These are phyloP conservation scores for Ploettnerulaceae sp. DNA, from an alignment of 2,329 filamentous ascomycete species.

Conservation along the genomic window DNA sequence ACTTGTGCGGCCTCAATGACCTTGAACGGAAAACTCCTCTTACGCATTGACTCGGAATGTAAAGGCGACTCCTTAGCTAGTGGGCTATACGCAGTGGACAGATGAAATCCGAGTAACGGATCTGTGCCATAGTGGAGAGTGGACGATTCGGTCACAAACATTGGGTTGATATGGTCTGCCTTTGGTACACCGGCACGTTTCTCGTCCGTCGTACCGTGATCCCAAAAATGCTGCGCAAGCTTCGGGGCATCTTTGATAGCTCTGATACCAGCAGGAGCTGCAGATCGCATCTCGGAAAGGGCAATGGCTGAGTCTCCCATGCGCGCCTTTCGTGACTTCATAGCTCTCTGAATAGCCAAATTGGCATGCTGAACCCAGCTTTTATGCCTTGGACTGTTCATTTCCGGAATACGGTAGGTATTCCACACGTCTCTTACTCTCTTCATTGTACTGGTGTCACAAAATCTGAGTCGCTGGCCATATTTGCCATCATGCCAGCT, in stretches of 20 bases:
- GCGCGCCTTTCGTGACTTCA: too few species aligned
- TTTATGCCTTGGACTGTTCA: slow-evolving; percentile 1
- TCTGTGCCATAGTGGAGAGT: slow-evolving; percentile 12
- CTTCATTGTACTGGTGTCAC: neutral
- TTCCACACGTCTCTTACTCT: slow-evolving; percentile 2
- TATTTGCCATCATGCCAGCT: slow-evolving; percentile 2
- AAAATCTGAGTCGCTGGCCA: slow-evolving; percentile 2
- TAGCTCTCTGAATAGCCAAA: slow-evolving; percentile 1
- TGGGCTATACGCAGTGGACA: slow-evolving; percentile 11
- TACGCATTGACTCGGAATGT: neutral
- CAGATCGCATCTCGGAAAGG: slow-evolving; percentile 4
- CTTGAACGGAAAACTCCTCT: neutral
- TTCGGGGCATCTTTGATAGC: neutral
- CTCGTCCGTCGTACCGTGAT: slow-evolving; percentile 2
- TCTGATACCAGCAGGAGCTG: neutral
- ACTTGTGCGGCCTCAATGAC: slow-evolving; percentile 6
- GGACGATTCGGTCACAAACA: slow-evolving; percentile 8
- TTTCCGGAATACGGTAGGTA: slow-evolving; percentile 2
- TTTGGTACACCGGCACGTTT: neutral
- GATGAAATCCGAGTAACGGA: slow-evolving; percentile 14
- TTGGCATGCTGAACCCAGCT: neutral
- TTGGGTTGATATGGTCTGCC: slow-evolving; percentile 7
- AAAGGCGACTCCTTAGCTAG: slow-evolving; percentile 1
- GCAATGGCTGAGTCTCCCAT: too few species aligned
- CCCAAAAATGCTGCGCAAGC: slow-evolving; percentile 8